Evolutionary conservation across 371 early-diverging fungal species (phyloP).

Genomic region (Lichtheimia ornata): DNA sequence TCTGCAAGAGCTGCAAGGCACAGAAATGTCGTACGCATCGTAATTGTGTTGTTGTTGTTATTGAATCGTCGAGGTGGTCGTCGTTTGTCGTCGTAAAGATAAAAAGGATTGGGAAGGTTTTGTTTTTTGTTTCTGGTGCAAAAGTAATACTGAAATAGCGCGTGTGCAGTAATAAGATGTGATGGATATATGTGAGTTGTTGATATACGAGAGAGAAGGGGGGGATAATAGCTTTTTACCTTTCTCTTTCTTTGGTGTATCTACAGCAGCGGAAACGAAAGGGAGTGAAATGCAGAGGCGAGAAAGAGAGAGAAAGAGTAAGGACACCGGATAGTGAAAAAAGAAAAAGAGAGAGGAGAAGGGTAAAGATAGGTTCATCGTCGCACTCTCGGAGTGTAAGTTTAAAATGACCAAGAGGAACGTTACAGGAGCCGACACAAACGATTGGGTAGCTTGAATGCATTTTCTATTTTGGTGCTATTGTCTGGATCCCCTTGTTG

Average conservation of each 20-base stretch:
- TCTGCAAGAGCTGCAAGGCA: conserved; percentile 47
- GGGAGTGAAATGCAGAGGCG: conserved; percentile 20
- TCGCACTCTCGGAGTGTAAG: conserved; percentile 14
- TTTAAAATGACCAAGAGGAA: conserved; percentile 17
- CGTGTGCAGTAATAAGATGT: no score
- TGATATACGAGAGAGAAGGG: no score
- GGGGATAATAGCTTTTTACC: not conserved
- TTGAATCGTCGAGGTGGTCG: conserved; percentile 2
- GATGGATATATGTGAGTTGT: no score
- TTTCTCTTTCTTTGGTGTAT: conserved; percentile 11
- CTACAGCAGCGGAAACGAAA: conserved; percentile 14
- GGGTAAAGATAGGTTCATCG: not conserved
- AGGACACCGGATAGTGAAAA: conserved; percentile 8
- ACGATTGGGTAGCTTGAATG: conserved; percentile 12
- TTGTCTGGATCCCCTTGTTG: conserved; percentile 3
- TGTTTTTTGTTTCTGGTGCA: not conserved
- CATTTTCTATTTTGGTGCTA: conserved; percentile 1
- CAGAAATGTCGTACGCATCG: conserved; percentile 43
- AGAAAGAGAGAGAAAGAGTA: conserved; percentile 4
- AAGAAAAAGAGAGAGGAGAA: conserved; percentile 6
- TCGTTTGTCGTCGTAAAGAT: not conserved
- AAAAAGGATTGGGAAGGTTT: not conserved
- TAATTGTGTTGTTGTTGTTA: conserved; percentile 1
- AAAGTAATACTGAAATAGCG: conserved; percentile 1
- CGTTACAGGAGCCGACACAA: conserved; percentile 13